A percentile compares a stretch with the other conserved stretches of the same genome.
phyloP scores from a whole-genome alignment of 2,329 filamentous ascomycete genomes.

The Monilinia fructicola region DNA sequence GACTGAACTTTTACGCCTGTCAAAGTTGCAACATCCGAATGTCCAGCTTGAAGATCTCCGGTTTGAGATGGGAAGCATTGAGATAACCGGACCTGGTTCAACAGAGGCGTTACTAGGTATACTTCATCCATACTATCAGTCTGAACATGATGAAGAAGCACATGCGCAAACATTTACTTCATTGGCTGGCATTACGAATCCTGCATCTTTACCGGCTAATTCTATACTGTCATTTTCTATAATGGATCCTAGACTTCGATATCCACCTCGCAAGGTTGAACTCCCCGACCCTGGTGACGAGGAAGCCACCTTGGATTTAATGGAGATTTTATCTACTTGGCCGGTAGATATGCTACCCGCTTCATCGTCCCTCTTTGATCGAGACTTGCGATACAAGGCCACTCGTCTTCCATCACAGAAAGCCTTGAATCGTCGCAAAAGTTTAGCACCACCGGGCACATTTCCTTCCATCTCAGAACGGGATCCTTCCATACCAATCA shows the following conservation, averaged over 20 bases:
- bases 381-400: slow-evolving; percentile 63
- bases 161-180: slow-evolving; percentile 53
- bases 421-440: slow-evolving; percentile 74
- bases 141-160: slow-evolving; percentile 40
- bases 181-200: slow-evolving; percentile 62
- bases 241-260: slow-evolving; percentile 75
- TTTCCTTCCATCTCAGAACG: slow-evolving; percentile 55
- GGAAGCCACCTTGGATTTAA: slow-evolving; percentile 45
- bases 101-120: slow-evolving; percentile 74
- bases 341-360: slow-evolving; percentile 55
- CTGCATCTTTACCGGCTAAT: slow-evolving; percentile 67
- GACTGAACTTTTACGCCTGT: slow-evolving; percentile 57
- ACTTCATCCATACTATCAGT: slow-evolving; percentile 53
- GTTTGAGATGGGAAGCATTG: slow-evolving; percentile 71
- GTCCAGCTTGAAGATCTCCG: slow-evolving; percentile 65
- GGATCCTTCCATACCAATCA: slow-evolving; percentile 76
- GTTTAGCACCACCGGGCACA: slow-evolving; percentile 60
- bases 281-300: slow-evolving; percentile 43
- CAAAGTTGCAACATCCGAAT: slow-evolving; percentile 61
- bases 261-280: slow-evolving; percentile 65
- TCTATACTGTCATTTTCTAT: slow-evolving; percentile 71
- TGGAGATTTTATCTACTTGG: slow-evolving; percentile 66
- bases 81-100: slow-evolving; percentile 70
- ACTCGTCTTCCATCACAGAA: slow-evolving; percentile 72
- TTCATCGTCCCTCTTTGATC: slow-evolving; percentile 63